Evolutionary conservation across 345 rosid genomes (phyloP), one percentile per base, ranked within the genome.

Genomic region (Mercurialis annua): DNA sequence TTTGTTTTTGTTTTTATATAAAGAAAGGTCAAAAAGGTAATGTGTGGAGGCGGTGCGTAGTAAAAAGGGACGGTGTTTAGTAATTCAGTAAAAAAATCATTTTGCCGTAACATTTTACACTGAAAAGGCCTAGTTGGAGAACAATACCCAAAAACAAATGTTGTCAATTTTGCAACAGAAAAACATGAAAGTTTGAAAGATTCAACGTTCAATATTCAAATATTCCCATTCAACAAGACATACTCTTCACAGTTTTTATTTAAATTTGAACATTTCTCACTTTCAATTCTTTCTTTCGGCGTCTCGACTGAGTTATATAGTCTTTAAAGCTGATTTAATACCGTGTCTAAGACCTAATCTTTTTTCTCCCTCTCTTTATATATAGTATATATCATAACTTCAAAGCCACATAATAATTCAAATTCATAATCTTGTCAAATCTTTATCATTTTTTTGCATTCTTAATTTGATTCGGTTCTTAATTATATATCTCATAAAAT

Each of bases 121-220:
- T n/a, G n/a, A n/a, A n/a, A n/a, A n/a, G n/a, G n/a, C n/a, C n/a
- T n/a, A n/a, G n/a, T n/a, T n/a, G n/a, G n/a, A n/a, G n/a, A n/a
- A n/a, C n/a, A n/a, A n/a, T n/a, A n/a, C n/a, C n/a, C n/a, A n/a
- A n/a, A n/a, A n/a, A n/a, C n/a, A n/a, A n/a, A n/a, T n/a, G n/a
- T n/a, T n/a, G n/a, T n/a, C n/a, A n/a, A n/a, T n/a, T n/a, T n/a
- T n/a, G n/a, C n/a, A n/a, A n/a, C n/a, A n/a, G n/a, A n/a, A n/a
- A 51, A 51, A 51, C 44, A 21, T 51, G 24, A 21, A 51, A 2
- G 12, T 4, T 51, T 27, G 6, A 65, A 64, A 55, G 14, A 38
- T 79, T 80, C 82, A 72, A 73, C 67, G 79, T 81, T 84, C 87
- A 81, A 81, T 69, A 69, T 84, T 81, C 83, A 81, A 81, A 76